Evolutionary conservation across 495 filamentous ascomycete species (phyloP), one percentile per base, ranked within the genome.

Genomic region (Talaromyces thailandensis): DNA sequence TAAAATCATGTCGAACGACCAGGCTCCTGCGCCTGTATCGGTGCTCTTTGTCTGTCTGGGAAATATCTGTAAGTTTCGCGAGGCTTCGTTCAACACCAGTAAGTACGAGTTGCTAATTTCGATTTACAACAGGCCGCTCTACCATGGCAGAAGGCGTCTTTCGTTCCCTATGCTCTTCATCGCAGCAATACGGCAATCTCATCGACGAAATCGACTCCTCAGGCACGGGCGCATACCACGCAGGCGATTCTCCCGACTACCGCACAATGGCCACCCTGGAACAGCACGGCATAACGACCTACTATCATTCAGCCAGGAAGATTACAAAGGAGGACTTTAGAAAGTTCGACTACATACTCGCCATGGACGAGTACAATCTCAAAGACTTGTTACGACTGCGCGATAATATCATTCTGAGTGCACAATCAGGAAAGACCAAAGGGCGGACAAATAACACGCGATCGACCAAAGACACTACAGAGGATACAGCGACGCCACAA

Each of bases 81-180:
- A 25, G n/a, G n/a, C 57, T 53, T 52, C 18, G 25, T 43, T 32
- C 65, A 56, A 31, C 32, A 40, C 21, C 1, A 32, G 25, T n/a
- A 40, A 16, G 26, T 7, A 28, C 23, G 26, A 65, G 11, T 7
- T 50, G 5, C 29, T 50, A 26, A 37, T 16, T 4, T n/a, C 9
- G 8, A 25, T 56, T 63, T 55, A 29, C 61, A 52, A 32, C 57
- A 83, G 77, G 82, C 64, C 82, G 84, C 28, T 96, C 92, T 2
- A 89, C 94, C 3, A 98, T 98, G 94, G 92, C 93, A 32, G 93
- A 97, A 78, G 94, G 87, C 45, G 89, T 94, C 64, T 97, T 98
- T 78, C 85, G 84, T 37, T 83, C 85, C 28, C 72, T 95, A 6
- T 84, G 85, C n/a, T 74, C 79, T 63, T 74, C 80, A 62, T 69